Base-by-base conservation (phyloP, 768 basidiomycete species). In the Russula sp. region DNA sequence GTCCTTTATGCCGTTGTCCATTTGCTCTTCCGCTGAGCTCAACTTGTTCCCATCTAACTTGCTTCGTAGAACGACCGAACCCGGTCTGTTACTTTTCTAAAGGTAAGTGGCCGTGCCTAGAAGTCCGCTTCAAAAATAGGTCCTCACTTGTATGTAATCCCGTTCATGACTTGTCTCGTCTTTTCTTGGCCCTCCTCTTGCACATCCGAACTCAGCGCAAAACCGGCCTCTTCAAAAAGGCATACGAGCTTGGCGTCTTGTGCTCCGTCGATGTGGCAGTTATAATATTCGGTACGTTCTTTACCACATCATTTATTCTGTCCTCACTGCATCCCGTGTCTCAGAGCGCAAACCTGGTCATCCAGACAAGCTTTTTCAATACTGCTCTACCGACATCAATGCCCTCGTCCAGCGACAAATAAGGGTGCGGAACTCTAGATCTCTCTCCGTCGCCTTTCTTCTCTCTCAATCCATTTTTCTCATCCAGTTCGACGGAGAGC, bases 201-300 rank as follows among this genome's bases (percentile, higher is more conserved):
- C 58, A 57, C 60, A 61, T 57, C 57, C 38, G 2, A 5, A 70
- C 60, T 51, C 77, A 92, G 91, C 84, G 91, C 70, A 92, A 92
- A 80, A 90, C 90, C 64, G 91, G 90, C 5, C 85, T 93, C 67
- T 92, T 93, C 86, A 92, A 92, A 76, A 92, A 92, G 72, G 90
- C 91, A 0, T 92, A 92, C 72, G 90, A 92, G 76, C 87, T 93
- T 66, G 90, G 90, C n/a, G 90, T 92, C 3, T 83, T 92, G 48
- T 93, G 91, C 73, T 90, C 89, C 16, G 91, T 92, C 69, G 90
- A 92, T 70, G 89, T 93, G 48, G 89, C 89, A 5, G 90, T 93
- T 73, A 89, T 92, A 74, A 90, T 93, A 73, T 92, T 93, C 67
- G 90, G 87, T 85, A 54, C 61, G 80, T 72, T 10, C 50, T 46